Conservation (phyloP, 257 asterid genomes). For the Nicotiana knightiana region DNA sequence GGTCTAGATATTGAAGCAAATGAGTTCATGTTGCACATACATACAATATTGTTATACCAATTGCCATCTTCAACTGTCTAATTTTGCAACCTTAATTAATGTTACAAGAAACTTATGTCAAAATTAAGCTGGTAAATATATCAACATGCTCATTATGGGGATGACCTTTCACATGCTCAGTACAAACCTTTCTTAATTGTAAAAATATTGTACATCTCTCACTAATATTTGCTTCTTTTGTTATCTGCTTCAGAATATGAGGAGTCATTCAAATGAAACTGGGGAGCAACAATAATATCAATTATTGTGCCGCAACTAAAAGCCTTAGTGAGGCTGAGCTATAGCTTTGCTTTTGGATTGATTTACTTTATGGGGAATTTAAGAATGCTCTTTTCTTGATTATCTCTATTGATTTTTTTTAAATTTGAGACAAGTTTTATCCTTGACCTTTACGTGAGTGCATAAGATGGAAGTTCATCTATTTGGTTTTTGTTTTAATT, state of each 20-base stretch:
- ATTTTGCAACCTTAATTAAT: constrained; percentile 52
- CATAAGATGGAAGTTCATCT: no score
- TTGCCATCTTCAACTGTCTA: constrained; percentile 89
- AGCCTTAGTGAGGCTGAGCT: constrained; percentile 80
- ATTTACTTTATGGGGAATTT: no score
- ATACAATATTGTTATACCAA: constrained; percentile 71
- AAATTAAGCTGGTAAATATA: constrained; percentile 72
- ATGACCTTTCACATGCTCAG: no score
- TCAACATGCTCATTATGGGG: no score
- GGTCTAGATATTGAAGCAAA: constrained; percentile 12
- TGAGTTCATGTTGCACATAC: constrained; percentile 43
- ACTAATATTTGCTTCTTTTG: not conserved
- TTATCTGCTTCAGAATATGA: constrained; percentile 59
- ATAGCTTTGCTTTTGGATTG: no score
- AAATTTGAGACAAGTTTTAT: no score
- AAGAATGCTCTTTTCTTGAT: no score
- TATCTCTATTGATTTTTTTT: no score
- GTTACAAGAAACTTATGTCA: constrained; percentile 75
- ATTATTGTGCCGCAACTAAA: constrained; percentile 92
- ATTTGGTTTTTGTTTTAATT: no score
- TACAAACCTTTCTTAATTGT: not conserved
- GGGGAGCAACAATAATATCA: constrained; percentile 82
- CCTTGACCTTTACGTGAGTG: no score
- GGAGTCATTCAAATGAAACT: constrained; percentile 79
- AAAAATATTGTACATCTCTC: not conserved